phyloP scores from a whole-genome alignment of 176 grass and related monocot species.

The Dactylis glomerata region DNA sequence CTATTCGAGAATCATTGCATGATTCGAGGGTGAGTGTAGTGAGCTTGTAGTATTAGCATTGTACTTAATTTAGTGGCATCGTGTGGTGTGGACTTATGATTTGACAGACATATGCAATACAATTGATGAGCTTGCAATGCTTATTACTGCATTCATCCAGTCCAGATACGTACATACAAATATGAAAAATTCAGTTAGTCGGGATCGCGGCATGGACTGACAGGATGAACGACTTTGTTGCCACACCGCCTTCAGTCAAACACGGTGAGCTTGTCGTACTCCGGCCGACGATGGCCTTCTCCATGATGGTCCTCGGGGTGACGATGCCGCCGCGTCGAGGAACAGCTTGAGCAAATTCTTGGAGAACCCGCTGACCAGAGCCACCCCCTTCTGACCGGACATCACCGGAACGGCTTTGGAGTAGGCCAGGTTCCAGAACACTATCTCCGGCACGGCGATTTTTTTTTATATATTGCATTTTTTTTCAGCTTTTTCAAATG shows the following conservation, averaged over 20 bases:
- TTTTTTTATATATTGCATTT: too few species aligned
- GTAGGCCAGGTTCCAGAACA: neutral
- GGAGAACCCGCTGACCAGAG: neutral
- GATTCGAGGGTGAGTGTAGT: neutral
- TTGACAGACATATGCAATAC: neutral
- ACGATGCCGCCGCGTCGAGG: constrained; percentile 4
- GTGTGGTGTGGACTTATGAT: constrained; percentile 9
- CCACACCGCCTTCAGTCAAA: neutral
- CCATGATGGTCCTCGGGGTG: neutral
- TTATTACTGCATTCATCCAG: neutral
- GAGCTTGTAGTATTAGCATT: neutral
- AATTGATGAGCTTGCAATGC: neutral
- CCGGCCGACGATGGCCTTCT: neutral
- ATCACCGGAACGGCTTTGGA: neutral
- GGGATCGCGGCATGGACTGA: neutral
- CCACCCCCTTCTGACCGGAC: neutral
- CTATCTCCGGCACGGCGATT: neutral
- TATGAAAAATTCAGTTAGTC: neutral
- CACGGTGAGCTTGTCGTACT: neutral
- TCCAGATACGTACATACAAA: neutral
- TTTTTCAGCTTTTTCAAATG: too few species aligned
- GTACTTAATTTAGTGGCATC: neutral
- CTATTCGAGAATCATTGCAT: constrained; percentile 8
- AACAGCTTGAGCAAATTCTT: constrained; percentile 13
- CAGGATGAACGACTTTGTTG: neutral